These are phyloP conservation scores for Beauveria sp. DNA, from an alignment of 2,329 filamentous ascomycete species.

Conservation along the genomic window DNA sequence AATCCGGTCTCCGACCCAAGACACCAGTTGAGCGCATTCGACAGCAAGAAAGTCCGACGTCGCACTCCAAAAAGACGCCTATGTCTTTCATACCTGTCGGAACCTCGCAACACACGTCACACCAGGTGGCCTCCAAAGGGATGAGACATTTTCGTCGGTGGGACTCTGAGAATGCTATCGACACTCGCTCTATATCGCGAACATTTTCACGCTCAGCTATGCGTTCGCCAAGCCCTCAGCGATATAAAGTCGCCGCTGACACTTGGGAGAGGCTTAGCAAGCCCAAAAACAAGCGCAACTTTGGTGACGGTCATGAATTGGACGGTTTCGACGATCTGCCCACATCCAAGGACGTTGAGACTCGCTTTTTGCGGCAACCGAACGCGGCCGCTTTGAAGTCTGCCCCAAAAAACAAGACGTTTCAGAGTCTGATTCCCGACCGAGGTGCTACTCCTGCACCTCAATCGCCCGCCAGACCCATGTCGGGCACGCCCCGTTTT, in stretches of 20 bases:
- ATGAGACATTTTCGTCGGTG: conserved; percentile 68
- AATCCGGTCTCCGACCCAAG: conserved; percentile 53
- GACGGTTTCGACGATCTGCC: conserved; percentile 93
- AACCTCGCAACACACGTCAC: conserved; percentile 62
- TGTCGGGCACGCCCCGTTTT: conserved; percentile 48
- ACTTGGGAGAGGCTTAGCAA: conserved; percentile 63
- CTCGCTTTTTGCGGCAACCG: conserved; percentile 74
- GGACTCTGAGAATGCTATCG: conserved; percentile 66
- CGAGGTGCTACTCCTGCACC: conserved; percentile 45
- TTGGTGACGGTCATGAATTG: conserved; percentile 87
- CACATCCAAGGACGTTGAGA: conserved; percentile 75
- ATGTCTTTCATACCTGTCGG: conserved; percentile 76
- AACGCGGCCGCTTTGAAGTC: conserved; percentile 61
- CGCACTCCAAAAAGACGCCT: conserved; percentile 50
- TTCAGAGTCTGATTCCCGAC: conserved; percentile 48
- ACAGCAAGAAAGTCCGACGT: conserved; percentile 41
- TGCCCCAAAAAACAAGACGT: conserved; percentile 46
- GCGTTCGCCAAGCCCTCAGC: conserved; percentile 53
- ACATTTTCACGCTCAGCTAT: conserved; percentile 49
- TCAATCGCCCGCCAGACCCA: conserved; percentile 48
- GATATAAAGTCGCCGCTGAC: conserved; percentile 37
- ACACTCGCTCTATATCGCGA: conserved; percentile 50
- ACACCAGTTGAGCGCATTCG: conserved; percentile 61
- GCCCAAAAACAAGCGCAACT: conserved; percentile 50
- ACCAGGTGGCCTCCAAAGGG: conserved; percentile 67